Evolutionary conservation across 148 eudicot genomes (phyloP).

Genomic region (Rhododendron mucronatum): DNA sequence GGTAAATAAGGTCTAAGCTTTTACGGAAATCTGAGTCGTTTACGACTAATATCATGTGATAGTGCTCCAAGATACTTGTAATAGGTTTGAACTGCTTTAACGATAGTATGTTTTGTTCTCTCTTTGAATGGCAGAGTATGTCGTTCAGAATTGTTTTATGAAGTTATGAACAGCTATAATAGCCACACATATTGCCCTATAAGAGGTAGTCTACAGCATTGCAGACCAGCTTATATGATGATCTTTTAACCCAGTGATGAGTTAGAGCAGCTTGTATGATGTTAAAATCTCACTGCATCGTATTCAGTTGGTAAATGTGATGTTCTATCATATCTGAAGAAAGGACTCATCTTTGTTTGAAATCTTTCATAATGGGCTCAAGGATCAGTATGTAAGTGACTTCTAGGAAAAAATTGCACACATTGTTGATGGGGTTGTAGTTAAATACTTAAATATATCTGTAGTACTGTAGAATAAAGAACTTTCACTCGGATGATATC

Average conservation of each 20-base stretch:
- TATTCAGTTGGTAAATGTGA: background rate
- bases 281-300: background rate
- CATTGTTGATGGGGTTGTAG: background rate
- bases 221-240: background rate
- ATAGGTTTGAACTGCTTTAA: background rate
- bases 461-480: background rate
- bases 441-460: background rate
- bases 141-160: background rate
- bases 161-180: background rate
- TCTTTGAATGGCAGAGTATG: background rate
- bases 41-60: background rate
- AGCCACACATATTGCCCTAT: background rate
- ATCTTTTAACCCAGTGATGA: background rate
- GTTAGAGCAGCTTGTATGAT: background rate
- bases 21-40: background rate
- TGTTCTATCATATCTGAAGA: background rate
- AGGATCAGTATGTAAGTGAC: background rate
- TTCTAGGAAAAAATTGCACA: background rate
- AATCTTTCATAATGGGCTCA: background rate
- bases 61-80: background rate
- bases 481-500: background rate
- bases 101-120: background rate
- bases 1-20: background rate
- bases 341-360: background rate
- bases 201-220: background rate